phyloP scores from a whole-genome alignment of 257 asterid species.

The Scutellaria minor region DNA sequence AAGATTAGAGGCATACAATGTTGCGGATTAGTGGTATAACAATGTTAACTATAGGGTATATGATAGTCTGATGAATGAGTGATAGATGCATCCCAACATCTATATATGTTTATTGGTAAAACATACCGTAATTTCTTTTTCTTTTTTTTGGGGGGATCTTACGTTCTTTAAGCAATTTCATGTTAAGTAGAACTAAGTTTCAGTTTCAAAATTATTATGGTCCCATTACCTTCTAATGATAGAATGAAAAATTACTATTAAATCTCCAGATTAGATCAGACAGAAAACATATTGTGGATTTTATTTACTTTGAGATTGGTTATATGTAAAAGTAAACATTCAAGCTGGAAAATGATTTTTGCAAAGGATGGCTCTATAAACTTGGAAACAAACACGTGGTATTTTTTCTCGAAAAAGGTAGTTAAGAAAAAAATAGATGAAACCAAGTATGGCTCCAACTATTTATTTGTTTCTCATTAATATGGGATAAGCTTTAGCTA shows the following conservation, averaged over 20 bases:
- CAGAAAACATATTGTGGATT: not conserved
- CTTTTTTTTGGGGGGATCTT: not conserved
- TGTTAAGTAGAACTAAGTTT: not conserved
- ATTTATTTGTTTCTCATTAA: not conserved
- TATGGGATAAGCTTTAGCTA: not conserved
- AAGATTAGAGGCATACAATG: not conserved
- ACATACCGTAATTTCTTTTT: not conserved
- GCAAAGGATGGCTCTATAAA: conserved; percentile 1
- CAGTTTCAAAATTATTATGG: not conserved
- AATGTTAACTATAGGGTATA: conserved; percentile 10
- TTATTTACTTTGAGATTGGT: not conserved
- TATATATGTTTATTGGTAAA: not conserved
- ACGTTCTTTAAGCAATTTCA: not conserved
- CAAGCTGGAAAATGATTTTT: not conserved
- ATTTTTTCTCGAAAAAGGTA: not conserved
- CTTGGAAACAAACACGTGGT: not conserved
- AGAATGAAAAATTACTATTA: not conserved
- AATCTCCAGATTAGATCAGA: not conserved
- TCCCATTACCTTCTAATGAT: not conserved
- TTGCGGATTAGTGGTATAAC: not conserved
- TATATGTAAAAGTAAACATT: not conserved
- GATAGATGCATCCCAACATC: not conserved
- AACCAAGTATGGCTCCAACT: not conserved
- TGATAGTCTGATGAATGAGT: not conserved
- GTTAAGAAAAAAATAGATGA: not conserved